Percentiles rank a stretch among this genome's conserved stretches.
phyloP scores from a whole-genome alignment of 805 yeast species.

The Schwanniomyces yamadae region DNA sequence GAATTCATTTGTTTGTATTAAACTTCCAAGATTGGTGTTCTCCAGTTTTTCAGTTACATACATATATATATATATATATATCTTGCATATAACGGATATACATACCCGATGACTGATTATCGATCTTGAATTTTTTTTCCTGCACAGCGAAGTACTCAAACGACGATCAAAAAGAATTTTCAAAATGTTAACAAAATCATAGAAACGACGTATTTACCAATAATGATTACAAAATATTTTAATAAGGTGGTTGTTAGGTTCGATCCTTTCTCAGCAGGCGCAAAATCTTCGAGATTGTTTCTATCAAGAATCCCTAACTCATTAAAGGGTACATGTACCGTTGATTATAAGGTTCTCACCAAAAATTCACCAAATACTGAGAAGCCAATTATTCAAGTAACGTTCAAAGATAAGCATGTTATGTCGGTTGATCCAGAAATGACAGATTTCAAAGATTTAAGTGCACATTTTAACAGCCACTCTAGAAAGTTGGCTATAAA shows the following conservation, averaged over 20 bases:
- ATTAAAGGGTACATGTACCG: conserved; percentile 53
- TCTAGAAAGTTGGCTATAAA: conserved; percentile 74
- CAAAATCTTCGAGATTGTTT: conserved; percentile 77
- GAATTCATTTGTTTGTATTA: no score
- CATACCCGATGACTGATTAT: no score
- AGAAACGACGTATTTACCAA: no score
- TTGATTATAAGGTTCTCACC: conserved; percentile 63
- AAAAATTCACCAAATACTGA: conserved; percentile 34
- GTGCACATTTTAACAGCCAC: conserved; percentile 71
- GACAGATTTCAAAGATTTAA: conserved; percentile 58
- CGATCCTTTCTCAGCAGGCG: conserved; percentile 73
- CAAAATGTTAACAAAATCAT: no score
- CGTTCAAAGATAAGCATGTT: conserved; percentile 74
- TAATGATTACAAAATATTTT: conserved; percentile 90
- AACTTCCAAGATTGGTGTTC: no score
- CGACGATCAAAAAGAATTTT: no score
- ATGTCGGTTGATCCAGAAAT: conserved; percentile 65
- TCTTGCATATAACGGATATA: no score
- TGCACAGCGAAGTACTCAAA: no score
- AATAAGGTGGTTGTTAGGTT: conserved; percentile 72
- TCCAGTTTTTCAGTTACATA: no score
- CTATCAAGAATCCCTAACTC: conserved; percentile 79
- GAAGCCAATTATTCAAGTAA: conserved; percentile 66
- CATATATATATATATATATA: no score
- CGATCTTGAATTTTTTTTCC: no score